phyloP scores from a whole-genome alignment of 805 yeast species.

The Nadsonia fulvescens region DNA sequence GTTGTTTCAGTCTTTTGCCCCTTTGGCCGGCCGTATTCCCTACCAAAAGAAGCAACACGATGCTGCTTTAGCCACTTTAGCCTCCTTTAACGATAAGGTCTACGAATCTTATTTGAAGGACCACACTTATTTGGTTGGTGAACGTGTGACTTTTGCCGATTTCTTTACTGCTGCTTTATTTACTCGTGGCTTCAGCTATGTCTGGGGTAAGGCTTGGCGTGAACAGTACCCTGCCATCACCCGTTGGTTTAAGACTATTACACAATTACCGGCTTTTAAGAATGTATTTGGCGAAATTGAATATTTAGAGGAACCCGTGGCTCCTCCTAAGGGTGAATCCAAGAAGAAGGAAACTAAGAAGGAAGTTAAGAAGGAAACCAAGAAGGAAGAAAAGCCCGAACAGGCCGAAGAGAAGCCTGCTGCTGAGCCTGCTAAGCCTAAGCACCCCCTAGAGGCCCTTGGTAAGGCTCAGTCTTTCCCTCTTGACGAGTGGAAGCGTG shows the following conservation, averaged over 20 bases:
- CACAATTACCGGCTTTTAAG: too few species aligned
- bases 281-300: too few species aligned
- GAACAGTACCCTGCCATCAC: conserved; percentile 38
- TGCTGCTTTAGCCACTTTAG: too few species aligned
- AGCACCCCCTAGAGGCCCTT: conserved; percentile 79
- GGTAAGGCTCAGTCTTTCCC: conserved; percentile 51
- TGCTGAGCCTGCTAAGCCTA: conserved; percentile 49
- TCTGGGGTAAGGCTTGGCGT: conserved; percentile 53
- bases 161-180: conserved; percentile 31
- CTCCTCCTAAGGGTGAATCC: conserved; percentile 63
- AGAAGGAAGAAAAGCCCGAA: conserved; percentile 25
- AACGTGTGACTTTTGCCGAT: conserved; percentile 50
- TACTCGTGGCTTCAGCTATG: conserved; percentile 35
- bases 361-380: conserved; percentile 15
- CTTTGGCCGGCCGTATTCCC: conserved; percentile 47
- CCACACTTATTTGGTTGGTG: conserved; percentile 56
- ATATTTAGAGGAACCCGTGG: too few species aligned
- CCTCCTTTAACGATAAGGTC: too few species aligned
- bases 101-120: conserved; percentile 42
- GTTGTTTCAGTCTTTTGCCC: conserved; percentile 32
- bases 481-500: conserved; percentile 90
- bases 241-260: conserved; percentile 55
- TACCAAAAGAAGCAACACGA: conserved; percentile 63
- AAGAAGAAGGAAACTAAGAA: conserved; percentile 22
- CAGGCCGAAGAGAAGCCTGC: conserved; percentile 23